Evolutionary conservation across 2,329 filamentous ascomycete species (phyloP).

Genomic region (Scleromitrula shiraiana): DNA sequence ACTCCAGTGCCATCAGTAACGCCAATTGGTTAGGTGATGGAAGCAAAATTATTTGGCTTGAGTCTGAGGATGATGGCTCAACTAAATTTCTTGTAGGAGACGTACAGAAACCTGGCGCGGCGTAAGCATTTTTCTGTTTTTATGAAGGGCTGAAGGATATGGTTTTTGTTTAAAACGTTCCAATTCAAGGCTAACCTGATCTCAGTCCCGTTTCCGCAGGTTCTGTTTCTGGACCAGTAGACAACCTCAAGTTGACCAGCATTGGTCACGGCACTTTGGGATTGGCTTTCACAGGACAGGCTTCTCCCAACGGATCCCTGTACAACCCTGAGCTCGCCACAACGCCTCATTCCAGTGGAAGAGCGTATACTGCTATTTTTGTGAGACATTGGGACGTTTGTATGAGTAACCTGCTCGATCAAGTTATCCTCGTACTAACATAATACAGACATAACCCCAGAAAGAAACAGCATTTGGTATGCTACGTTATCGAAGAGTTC

Average conservation of each 20-base stretch:
- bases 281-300: slow-evolving; percentile 17
- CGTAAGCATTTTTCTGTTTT: slow-evolving; percentile 11
- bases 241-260: slow-evolving; percentile 18
- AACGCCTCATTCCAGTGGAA: slow-evolving; percentile 13
- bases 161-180: neutral
- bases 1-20: slow-evolving; percentile 21
- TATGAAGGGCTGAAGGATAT: neutral
- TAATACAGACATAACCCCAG: slow-evolving; percentile 13
- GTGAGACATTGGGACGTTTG: slow-evolving; percentile 24
- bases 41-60: slow-evolving; percentile 19
- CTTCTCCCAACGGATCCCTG: slow-evolving; percentile 19
- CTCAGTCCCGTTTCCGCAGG: slow-evolving; percentile 17
- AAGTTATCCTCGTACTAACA: neutral
- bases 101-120: slow-evolving; percentile 15
- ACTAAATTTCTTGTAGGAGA: slow-evolving; percentile 21
- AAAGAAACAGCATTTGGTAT: slow-evolving; percentile 24
- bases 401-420: slow-evolving; percentile 4
- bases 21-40: slow-evolving; percentile 21
- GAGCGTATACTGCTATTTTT: slow-evolving; percentile 19
- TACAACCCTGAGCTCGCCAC: slow-evolving; percentile 19
- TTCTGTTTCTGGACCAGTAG: slow-evolving; percentile 18
- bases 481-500: slow-evolving; percentile 13
- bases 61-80: slow-evolving; percentile 20
- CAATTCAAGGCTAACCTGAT: slow-evolving; percentile 5
- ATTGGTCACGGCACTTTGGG: slow-evolving; percentile 14